Percentiles rank a stretch among this genome's conserved stretches.
These are phyloP conservation scores for Suillus fuscotomentosus DNA, from an alignment of 768 basidiomycete species.

Conservation along the genomic window DNA sequence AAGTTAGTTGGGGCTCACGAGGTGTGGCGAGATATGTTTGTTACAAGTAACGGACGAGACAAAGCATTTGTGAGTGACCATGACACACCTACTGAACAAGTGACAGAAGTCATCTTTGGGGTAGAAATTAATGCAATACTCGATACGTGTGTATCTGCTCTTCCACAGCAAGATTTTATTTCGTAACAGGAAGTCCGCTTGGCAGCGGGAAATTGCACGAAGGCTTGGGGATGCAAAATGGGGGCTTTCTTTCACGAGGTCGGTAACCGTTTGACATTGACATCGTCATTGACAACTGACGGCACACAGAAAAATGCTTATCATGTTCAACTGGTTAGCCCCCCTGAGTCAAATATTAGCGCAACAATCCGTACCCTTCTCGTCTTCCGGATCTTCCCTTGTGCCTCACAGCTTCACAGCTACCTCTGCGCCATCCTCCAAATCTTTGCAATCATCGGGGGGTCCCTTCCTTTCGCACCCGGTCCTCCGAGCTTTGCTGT, in stretches of 20 bases:
- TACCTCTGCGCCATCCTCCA: conserved; percentile 8
- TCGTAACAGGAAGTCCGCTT: conserved; percentile 39
- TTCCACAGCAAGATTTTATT: conserved; percentile 62
- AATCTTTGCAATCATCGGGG: conserved; percentile 8
- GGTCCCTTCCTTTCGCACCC: conserved; percentile 44
- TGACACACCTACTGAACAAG: conserved; percentile 1
- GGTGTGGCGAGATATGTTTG: conserved; percentile 78
- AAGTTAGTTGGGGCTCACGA: conserved; percentile 57
- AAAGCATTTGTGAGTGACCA: conserved; percentile 71
- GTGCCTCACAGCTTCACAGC: conserved; percentile 21
- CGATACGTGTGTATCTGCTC: conserved; percentile 69
- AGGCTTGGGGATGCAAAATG: conserved; percentile 54
- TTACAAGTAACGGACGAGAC: conserved; percentile 77
- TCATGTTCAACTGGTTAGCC: conserved; percentile 83
- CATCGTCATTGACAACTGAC: conserved; percentile 5
- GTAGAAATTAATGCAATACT: conserved; percentile 88
- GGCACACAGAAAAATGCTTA: conserved; percentile 63
- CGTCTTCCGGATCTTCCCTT: conserved; percentile 33
- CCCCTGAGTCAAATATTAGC: conserved; percentile 71
- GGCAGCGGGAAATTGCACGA: conserved; percentile 55
- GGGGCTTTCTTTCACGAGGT: conserved; percentile 79
- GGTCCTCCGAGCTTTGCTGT: conserved; percentile 70
- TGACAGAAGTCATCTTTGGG: background rate
- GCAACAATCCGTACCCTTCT: conserved; percentile 66
- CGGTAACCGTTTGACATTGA: conserved; percentile 9